phyloP scores from a whole-genome alignment of 441 rosid genomes.

The Gossypium lobatum region DNA sequence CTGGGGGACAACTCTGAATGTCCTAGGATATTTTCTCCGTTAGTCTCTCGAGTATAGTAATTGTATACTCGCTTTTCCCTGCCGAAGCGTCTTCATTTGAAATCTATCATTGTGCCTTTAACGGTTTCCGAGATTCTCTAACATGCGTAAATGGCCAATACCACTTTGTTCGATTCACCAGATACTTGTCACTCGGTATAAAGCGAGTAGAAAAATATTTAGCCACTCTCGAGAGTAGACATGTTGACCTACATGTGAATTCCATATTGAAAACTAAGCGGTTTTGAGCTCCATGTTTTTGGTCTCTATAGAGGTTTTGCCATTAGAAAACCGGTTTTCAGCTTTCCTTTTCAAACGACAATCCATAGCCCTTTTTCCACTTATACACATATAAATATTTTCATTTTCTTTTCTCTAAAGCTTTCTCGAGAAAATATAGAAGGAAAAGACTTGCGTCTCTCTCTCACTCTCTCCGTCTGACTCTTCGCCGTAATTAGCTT shows the following conservation, averaged over 20 bases:
- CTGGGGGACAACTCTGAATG: not conserved
- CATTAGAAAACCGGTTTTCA: slow-evolving; percentile 22
- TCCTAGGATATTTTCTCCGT: slow-evolving; percentile 18
- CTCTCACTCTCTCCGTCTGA: not conserved
- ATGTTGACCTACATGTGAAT: not conserved
- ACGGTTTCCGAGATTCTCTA: not conserved
- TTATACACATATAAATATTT: not conserved
- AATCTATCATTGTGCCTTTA: not conserved
- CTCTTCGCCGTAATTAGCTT: slow-evolving; percentile 8
- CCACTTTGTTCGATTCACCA: not conserved
- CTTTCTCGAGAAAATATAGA: not conserved
- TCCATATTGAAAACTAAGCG: slow-evolving; percentile 12
- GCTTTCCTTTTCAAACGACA: not conserved
- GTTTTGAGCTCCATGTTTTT: slow-evolving; percentile 26
- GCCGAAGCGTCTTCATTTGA: slow-evolving; percentile 12
- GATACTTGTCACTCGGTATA: not conserved
- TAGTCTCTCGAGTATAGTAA: not conserved
- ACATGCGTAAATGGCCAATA: not conserved
- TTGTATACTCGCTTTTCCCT: not conserved
- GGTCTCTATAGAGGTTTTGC: not conserved
- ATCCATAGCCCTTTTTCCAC: no score
- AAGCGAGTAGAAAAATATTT: slow-evolving; percentile 2
- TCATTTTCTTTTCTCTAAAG: not conserved
- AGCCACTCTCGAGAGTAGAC: not conserved
- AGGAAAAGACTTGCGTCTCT: not conserved